Evolutionary conservation across 768 basidiomycete genomes (phyloP).

Genomic region (Pleurotus cornucopiae): DNA sequence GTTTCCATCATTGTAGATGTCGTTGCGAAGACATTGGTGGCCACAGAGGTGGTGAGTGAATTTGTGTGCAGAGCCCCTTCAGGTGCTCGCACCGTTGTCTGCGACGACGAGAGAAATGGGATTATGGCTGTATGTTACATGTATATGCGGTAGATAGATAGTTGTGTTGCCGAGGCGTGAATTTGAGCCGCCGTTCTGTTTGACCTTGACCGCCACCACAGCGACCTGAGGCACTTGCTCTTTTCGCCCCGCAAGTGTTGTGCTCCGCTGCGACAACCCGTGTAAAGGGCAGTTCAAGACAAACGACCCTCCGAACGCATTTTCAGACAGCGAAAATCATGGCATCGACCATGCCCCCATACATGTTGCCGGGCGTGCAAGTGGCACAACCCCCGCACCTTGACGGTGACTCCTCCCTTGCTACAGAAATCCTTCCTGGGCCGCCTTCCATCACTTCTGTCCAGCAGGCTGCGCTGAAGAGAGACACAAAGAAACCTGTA

Average conservation of each 20-base stretch:
- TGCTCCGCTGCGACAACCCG: not conserved
- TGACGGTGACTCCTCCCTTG: slow-evolving; percentile 76
- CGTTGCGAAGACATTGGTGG: too few species aligned
- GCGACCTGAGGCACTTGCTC: not conserved
- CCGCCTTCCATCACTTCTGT: slow-evolving; percentile 73
- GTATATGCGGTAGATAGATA: not conserved
- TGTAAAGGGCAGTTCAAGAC: not conserved
- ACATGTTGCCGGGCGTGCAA: slow-evolving; percentile 68
- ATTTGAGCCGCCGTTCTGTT: slow-evolving; percentile 6
- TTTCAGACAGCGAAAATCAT: slow-evolving; percentile 33
- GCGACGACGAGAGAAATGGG: too few species aligned
- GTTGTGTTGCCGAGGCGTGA: slow-evolving; percentile 6
- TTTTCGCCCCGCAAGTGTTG: not conserved
- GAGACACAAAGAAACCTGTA: slow-evolving; percentile 76
- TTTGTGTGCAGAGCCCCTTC: too few species aligned
- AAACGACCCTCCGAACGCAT: not conserved
- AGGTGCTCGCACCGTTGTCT: too few species aligned
- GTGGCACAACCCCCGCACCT: slow-evolving; percentile 76
- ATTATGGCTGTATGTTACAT: not conserved
- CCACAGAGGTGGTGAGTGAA: too few species aligned
- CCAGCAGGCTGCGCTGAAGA: slow-evolving; percentile 68
- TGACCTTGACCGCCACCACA: slow-evolving; percentile 8
- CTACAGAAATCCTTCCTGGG: slow-evolving; percentile 88
- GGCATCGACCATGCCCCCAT: slow-evolving; percentile 73
- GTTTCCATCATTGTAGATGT: too few species aligned